These are phyloP conservation scores for Alopecurus myosuroides DNA, from an alignment of 176 grass and related monocot genomes.

Conservation along the genomic window DNA sequence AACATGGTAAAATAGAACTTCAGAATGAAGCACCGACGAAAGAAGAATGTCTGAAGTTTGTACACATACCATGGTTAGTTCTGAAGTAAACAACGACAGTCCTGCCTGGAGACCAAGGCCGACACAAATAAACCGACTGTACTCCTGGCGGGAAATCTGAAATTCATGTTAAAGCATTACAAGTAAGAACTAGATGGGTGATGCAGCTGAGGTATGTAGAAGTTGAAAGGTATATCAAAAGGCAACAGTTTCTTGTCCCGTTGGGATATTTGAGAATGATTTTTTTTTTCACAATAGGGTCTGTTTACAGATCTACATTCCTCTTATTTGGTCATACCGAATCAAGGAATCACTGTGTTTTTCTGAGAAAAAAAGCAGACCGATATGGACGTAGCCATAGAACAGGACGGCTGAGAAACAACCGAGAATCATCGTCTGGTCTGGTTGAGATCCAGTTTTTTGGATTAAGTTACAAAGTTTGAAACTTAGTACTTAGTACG, in stretches of 20 bases:
- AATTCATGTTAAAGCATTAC: neutral
- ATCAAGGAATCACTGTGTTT: neutral
- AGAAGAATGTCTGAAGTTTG: neutral
- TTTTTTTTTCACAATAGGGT: neutral
- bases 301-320: neutral
- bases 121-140: constrained; percentile 46
- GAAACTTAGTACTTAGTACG: too few relatives aligned
- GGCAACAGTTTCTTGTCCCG: neutral
- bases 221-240: neutral
- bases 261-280: neutral
- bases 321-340: neutral
- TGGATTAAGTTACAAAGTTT: too few relatives aligned
- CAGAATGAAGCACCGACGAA: neutral
- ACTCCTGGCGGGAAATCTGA: constrained; percentile 59
- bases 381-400: too few relatives aligned
- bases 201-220: neutral
- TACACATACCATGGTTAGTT: constrained; percentile 55
- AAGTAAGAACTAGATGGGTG: neutral
- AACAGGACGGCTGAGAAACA: too few relatives aligned
- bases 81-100: constrained; percentile 60
- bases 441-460: too few relatives aligned
- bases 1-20: neutral
- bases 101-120: constrained; percentile 58
- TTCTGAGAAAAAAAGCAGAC: neutral
- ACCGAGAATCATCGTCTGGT: too few relatives aligned